A percentile compares a stretch with the other conserved stretches of the same genome.
Conservation (phyloP, 2,329 filamentous ascomycete genomes). For the Botryosphaeria agaves region DNA sequence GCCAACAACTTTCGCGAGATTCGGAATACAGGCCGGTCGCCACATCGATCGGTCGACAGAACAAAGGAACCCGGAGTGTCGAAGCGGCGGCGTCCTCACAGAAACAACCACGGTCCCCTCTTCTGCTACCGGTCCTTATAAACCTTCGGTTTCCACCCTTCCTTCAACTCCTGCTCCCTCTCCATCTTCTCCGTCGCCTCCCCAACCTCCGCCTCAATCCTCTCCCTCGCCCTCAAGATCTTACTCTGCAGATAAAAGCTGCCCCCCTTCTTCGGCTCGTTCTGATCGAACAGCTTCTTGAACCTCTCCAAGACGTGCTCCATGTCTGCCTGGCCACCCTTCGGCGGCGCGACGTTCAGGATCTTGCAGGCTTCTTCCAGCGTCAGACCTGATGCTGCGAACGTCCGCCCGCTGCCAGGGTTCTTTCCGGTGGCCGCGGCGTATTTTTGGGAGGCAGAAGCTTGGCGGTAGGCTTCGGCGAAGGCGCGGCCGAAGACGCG, state of each 20-base stretch:
- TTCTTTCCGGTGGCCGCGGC: constrained; percentile 54
- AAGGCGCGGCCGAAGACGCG: constrained; percentile 90
- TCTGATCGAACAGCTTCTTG: constrained; percentile 86
- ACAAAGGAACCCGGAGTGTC: not conserved
- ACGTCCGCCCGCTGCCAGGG: constrained; percentile 32
- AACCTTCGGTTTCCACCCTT: constrained; percentile 88
- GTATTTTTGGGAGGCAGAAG: constrained; percentile 71
- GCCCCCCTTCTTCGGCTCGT: constrained; percentile 88
- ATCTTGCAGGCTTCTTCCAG: constrained; percentile 96
- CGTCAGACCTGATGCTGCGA: constrained; percentile 57
- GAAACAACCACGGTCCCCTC: too few species aligned
- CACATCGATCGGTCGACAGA: not conserved
- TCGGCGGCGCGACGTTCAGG: constrained; percentile 82
- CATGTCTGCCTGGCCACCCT: constrained; percentile 58
- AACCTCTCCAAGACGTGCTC: constrained; percentile 72
- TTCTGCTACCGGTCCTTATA: constrained; percentile 61
- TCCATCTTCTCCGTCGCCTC: constrained; percentile 53
- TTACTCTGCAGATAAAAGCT: constrained; percentile 99
- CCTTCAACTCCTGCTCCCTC: constrained; percentile 60
- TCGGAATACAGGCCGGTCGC: too few species aligned
- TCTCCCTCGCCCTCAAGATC: constrained; percentile 74
- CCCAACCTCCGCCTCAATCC: constrained; percentile 74
- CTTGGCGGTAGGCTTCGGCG: constrained; percentile 88
- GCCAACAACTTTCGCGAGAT: too few species aligned
- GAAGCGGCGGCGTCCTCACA: not conserved